Evolutionary conservation across 805 yeast genomes (phyloP), one percentile per base, ranked within the genome.

Genomic region (Candida quercuum): DNA sequence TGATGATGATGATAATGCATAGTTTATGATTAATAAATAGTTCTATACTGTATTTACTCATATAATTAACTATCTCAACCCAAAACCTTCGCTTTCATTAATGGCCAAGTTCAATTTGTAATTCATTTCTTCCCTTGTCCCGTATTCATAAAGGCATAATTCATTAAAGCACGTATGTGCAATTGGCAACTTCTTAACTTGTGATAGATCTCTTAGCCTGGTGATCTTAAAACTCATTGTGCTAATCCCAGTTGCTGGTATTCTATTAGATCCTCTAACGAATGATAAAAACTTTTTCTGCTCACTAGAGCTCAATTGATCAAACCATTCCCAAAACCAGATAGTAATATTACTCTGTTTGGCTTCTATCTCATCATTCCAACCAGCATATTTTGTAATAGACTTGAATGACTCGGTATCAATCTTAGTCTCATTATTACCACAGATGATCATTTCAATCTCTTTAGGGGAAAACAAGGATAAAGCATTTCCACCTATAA

Each of bases 101-200:
- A 91, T 72, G 0, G 97, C 96, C 45, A 69, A 53, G n/a, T 63
- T 54, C 40, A 91, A 58, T 58, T 86, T 89, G 2, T 53, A 37
- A 31, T 62, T 57, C 37, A 93, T 62, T 43, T 74, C 76, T n/a
- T 71, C 74, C 41, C 66, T 64, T 6, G 73, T 54, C 12, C 60
- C 47, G 57, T 91, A 91, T 26, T 78, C 78, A 58, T 78, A 83
- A 6, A 93, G 48, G 38, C 91, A 82, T 18, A 91, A 56, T 63
- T 91, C 96, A 55, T 91, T 93, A 65, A 93, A 91, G 51, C 99
- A 91, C 0, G 98, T 93, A 55, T 91, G 98, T 0, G 97, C 87
- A 13, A 82, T 64, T 0, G 98, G 98, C 14, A 89, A 61, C 33
- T 81, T 64, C 6, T 60, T 64, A 11, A 64, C 50, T 10, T 41